Evolutionary conservation across 495 filamentous ascomycete genomes (phyloP).

Genomic region (Podospora pseudocomata): DNA sequence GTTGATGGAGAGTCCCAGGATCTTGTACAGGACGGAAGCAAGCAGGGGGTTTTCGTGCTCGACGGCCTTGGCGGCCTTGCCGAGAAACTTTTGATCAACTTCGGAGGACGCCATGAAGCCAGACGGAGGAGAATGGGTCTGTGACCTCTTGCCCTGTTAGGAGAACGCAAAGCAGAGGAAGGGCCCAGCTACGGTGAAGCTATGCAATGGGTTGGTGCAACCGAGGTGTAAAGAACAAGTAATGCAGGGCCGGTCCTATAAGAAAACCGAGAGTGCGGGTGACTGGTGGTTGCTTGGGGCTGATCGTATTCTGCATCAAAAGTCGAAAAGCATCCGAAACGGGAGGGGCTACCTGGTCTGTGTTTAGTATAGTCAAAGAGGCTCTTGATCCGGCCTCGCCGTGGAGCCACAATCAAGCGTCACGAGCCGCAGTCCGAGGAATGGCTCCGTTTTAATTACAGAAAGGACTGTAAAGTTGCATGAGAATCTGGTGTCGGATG

Average conservation of each 20-base stretch:
- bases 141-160: not conserved
- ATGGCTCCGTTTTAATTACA: slow-evolving; percentile 33
- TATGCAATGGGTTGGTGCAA: not conserved
- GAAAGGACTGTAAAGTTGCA: slow-evolving; percentile 30
- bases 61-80: slow-evolving; percentile 73
- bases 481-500: slow-evolving; percentile 20
- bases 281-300: slow-evolving; percentile 27
- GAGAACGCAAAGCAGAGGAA: not conserved
- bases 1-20: slow-evolving; percentile 86
- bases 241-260: not conserved
- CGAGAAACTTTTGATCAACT: slow-evolving; percentile 95
- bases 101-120: slow-evolving; percentile 83
- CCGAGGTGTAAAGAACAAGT: not conserved
- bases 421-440: slow-evolving; percentile 6
- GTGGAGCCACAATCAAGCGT: slow-evolving; percentile 1
- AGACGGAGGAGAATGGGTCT: not conserved
- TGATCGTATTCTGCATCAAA: slow-evolving; percentile 24
- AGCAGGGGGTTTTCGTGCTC: slow-evolving; percentile 69
- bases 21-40: slow-evolving; percentile 77
- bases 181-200: not conserved
- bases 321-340: not conserved
- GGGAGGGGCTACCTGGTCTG: not conserved
- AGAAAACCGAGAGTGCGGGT: slow-evolving; percentile 22
- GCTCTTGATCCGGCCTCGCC: slow-evolving; percentile 1
- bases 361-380: slow-evolving; percentile 9